Conservation (phyloP, 139 green algal species). For the Chlamydomonas sp. region DNA sequence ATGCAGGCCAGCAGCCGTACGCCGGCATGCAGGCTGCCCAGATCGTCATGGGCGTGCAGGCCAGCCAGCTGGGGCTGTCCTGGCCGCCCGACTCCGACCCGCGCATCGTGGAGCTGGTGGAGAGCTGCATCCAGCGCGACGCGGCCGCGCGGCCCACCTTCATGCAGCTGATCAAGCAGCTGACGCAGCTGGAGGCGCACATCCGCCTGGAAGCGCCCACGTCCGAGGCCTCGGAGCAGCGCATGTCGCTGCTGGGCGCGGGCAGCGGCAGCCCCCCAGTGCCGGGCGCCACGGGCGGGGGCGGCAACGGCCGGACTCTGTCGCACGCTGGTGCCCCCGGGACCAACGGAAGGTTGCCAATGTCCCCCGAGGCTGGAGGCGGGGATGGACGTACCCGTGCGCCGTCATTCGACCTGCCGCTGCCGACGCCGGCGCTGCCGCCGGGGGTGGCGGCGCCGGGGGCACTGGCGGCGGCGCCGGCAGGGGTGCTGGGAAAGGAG, state of each 20-base stretch:
- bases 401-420: no score
- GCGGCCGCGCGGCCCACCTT: conserved; percentile 22
- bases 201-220: background rate
- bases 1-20: conserved; percentile 40
- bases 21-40: conserved; percentile 33
- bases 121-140: conserved; percentile 32
- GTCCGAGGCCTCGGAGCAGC: background rate
- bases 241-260: conserved; percentile 10
- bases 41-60: conserved; percentile 42
- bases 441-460: no score
- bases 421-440: no score
- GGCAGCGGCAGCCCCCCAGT: background rate
- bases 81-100: conserved; percentile 29
- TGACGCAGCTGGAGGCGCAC: conserved; percentile 21
- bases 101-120: conserved; percentile 37
- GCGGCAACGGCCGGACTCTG: background rate
- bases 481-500: no score
- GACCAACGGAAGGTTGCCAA: no score
- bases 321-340: no score
- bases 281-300: background rate
- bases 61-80: conserved; percentile 12
- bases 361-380: no score
- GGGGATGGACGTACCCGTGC: no score
- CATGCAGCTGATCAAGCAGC: conserved; percentile 34
- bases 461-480: no score